Evolutionary conservation across 129 eudicot genomes (phyloP).

Genomic region (Erigeron canadensis): DNA sequence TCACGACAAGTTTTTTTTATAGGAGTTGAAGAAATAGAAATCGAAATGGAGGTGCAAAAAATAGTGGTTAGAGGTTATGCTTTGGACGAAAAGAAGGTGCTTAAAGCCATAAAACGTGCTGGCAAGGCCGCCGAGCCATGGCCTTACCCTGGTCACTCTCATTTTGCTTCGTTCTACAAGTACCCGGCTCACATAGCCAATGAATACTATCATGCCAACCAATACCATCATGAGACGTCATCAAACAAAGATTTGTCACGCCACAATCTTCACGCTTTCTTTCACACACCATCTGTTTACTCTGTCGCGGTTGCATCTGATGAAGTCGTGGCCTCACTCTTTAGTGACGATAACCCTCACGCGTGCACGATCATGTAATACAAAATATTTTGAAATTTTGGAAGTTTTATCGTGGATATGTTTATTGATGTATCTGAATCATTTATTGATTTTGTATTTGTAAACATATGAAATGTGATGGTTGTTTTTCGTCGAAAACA

Average conservation of each 20-base stretch:
- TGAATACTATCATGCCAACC: constrained; percentile 51
- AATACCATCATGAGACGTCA: constrained; percentile 42
- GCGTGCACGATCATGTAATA: constrained; percentile 60
- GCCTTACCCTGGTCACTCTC: constrained; percentile 58
- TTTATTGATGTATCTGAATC: no score
- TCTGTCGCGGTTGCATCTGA: constrained; percentile 67
- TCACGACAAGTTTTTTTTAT: neutral
- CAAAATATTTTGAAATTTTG: no score
- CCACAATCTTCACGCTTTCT: constrained; percentile 47
- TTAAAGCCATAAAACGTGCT: constrained; percentile 63
- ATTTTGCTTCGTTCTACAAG: constrained; percentile 66
- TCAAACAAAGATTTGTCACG: constrained; percentile 37
- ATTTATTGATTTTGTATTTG: no score
- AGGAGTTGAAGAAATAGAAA: constrained; percentile 67
- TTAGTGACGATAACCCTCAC: constrained; percentile 77
- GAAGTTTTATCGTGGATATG: no score
- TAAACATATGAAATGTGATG: no score
- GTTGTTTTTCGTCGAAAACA: no score
- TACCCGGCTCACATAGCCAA: constrained; percentile 53
- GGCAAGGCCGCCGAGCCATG: constrained; percentile 81
- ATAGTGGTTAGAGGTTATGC: constrained; percentile 53
- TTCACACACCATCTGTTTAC: constrained; percentile 67
- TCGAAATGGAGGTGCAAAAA: constrained; percentile 72
- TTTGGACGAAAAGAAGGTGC: constrained; percentile 56
- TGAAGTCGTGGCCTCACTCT: constrained; percentile 63